Conservation (phyloP, 495 filamentous ascomycete species). For the Lasiosphaeria ovina region DNA sequence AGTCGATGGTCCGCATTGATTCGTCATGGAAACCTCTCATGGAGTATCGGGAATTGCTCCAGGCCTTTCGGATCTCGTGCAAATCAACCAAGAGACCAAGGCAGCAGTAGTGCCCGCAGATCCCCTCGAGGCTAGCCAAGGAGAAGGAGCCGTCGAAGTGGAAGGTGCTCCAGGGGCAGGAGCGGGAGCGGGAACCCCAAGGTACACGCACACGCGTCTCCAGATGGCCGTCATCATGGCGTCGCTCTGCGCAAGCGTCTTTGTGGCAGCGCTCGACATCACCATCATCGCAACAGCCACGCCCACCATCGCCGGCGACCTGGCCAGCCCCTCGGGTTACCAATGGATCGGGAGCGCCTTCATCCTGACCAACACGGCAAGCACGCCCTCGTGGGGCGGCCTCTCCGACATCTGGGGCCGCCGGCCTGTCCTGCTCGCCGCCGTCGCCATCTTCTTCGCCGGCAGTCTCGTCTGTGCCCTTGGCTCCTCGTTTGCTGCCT, state of each 20-base stretch:
- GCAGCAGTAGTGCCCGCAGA: too few relatives aligned
- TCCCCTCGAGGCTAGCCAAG: too few relatives aligned
- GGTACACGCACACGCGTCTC: neutral
- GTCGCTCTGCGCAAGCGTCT: slow-evolving; percentile 44
- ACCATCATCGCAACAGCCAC: slow-evolving; percentile 30
- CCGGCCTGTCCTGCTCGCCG: slow-evolving; percentile 68
- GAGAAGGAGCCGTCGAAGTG: too few relatives aligned
- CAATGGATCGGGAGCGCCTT: slow-evolving; percentile 74
- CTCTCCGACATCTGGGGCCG: slow-evolving; percentile 78
- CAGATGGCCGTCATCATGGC: slow-evolving; percentile 27
- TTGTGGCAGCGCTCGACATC: slow-evolving; percentile 46
- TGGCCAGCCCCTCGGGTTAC: slow-evolving; percentile 49
- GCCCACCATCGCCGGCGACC: slow-evolving; percentile 58
- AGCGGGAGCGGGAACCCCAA: neutral
- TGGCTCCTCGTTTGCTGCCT: slow-evolving; percentile 61
- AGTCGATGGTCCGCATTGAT: too few relatives aligned
- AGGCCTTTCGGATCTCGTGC: too few relatives aligned
- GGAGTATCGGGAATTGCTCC: too few relatives aligned
- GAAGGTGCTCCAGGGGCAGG: too few relatives aligned
- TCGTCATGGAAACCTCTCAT: too few relatives aligned
- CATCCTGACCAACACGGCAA: slow-evolving; percentile 63
- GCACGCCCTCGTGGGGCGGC: slow-evolving; percentile 72
- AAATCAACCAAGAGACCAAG: too few relatives aligned
- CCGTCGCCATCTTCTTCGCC: slow-evolving; percentile 67
- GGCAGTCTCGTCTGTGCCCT: slow-evolving; percentile 69